Base-by-base conservation (phyloP, 257 asterid genomes). In the Ajuga chamaepitys region DNA sequence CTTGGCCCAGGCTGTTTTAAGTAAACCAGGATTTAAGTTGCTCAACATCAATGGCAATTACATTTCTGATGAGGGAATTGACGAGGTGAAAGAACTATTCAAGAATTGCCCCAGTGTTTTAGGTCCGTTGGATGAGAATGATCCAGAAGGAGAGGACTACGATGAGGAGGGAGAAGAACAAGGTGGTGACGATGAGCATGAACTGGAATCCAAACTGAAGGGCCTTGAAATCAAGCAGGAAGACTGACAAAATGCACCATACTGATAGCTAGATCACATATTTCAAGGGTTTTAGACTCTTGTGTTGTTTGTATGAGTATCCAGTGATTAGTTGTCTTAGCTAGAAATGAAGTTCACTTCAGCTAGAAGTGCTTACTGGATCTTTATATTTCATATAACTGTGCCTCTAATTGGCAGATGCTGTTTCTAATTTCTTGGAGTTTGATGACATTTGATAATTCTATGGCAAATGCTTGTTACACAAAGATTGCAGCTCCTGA, bases 51-150 rank as follows among this genome's bases (percentile, higher is more conserved):
- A 93, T 67, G 95, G 88, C 21, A 93, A 93, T 75, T 93, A 77
- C 86, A 85, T 93, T 47, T 93, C 99, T 30, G 99, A 90, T 66
- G 96, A 88, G 64, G 99, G 97, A 67, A 73, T 93, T 64, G 97
- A 93, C 70, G 97, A 93, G 83, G 86, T 93, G 56, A 85, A 75
- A 68, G 89, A 77, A 34, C 35, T 86, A 7, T 93, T 93, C 74
- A 88, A 90, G 88, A 78, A 69, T 74, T 81, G 71, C 63, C 83
- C 85, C 7, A 22, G 42, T 21, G 66, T 82, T 47, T 86, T 93
- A 67, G 95, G 96, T 10, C 91, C 94, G 51, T 68, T 93, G 82
- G 97, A 90, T 75, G 97, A 93, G 58, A 93, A 90, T 58, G 95
- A 89, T 73, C 97, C 99, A 0, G 99, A 93, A 34, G 99, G 99